Evolutionary conservation across 441 rosid species (phyloP), one percentile per base, ranked within the genome.

Genomic region (Syzygium malaccense): DNA sequence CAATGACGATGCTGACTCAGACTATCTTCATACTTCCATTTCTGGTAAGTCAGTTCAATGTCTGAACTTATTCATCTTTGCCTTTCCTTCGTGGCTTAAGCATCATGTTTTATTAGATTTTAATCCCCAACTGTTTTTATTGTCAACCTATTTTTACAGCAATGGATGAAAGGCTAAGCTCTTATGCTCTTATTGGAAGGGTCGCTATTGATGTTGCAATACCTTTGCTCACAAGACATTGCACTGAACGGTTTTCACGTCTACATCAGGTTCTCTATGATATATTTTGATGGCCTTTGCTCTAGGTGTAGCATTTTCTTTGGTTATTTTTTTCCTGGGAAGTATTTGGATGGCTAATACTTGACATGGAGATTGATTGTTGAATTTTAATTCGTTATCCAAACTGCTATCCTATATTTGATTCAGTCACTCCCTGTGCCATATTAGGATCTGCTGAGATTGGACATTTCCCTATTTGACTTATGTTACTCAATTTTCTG

Each of bases 151-250:
- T 87, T 79, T 87, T 92, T 92, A 91, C 96, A 98, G 99, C 97
- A 71, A 98, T 98, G 99, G 98, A 98, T 89, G 99, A 97, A 91
- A 95, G 99, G 89, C 93, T 98, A 91, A 95, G 94, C 89, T 97
- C 99, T 78, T 98, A 98, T 95, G 99, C 99, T 78, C 98, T 98
- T 92, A 95, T 98, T 91, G 99, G 97, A 78, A 95, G 99, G 95
- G 98, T 96, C 83, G 94, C 99, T 88, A 92, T 94, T 88, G 98
- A 95, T 93, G 91, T 93, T 87, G 94, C 99, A 88, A 91, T 97
- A 92, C 99, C 98, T 85, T 93, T 96, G 86, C 96, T 98, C 71
- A 92, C 95, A 68, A 92, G 95, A 88, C 90, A 92, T 71, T 96
- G 97, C 91, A 88, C 97, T 33, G 99, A 96, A 90, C 95, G 93